Evolutionary conservation across 2,329 filamentous ascomycete species (phyloP), one percentile per base, ranked within the genome.

Genomic region (Thelonectria rubi): DNA sequence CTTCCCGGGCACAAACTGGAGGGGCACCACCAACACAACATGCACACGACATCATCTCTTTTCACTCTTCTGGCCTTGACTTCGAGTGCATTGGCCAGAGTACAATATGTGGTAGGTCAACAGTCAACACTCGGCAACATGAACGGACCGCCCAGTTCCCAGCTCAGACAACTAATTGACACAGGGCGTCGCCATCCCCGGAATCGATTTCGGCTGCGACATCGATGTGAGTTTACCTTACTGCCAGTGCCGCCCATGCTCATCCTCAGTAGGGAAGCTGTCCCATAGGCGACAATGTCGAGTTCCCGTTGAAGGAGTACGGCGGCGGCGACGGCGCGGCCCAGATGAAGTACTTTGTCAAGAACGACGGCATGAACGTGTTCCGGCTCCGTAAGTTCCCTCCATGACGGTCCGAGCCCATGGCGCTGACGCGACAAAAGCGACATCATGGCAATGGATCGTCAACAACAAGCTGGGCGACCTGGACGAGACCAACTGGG

Each of bases 311-410:
- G 12, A 70, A 62, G 7, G 61, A 67, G 17, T 66, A 73, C 11
- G 74, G 74, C 8, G 75, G 74, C 17, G 75, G 72, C 65, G 73
- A 75, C 49, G 84, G 81, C 11, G 74, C 76, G 3, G 80, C 74
- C 0, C 85, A 88, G 68, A 87, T 88, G 82, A 77, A 82, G 43
- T 84, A 88, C 67, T 88, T 87, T 67, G 77, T 81, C 46, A 74
- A 79, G 12, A 77, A 84, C 57, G 77, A 81, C 63, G 77, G 77
- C 56, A 77, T 87, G 53, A 88, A 88, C 69, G 79, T 84, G 37
- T 87, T 87, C 74, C 75, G 80, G 18, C 77, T 89, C 9, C 84
- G 75, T 74, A 62, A 74, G 76, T 65, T 11, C 17, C 5, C 8
- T 21, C n/a, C 21, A 4, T 42, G 12, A 17, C 10, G 6, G 18